These are phyloP conservation scores for Thermomyces lanuginosus DNA, from an alignment of 2,329 filamentous ascomycete genomes.

Conservation along the genomic window DNA sequence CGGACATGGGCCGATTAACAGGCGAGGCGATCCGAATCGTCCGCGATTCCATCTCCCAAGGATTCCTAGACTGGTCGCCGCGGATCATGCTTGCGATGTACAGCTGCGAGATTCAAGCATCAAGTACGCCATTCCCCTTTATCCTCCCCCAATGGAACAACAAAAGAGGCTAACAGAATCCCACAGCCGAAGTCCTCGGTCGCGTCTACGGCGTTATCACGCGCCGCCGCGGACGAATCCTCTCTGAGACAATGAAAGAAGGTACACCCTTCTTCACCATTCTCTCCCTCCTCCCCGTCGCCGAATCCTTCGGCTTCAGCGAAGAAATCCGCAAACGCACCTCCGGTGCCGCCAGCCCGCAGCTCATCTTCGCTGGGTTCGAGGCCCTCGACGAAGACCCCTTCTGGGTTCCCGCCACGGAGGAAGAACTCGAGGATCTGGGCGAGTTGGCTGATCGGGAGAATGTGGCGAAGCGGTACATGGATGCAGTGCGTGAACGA, in stretches of 20 bases:
- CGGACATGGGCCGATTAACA: slow-evolving; percentile 60
- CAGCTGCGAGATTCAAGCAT: slow-evolving; percentile 90
- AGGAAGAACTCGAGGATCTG: slow-evolving; percentile 90
- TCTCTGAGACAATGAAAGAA: slow-evolving; percentile 82
- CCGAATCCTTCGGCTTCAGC: slow-evolving; percentile 86
- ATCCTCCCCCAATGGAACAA: neutral
- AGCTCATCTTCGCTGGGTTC: slow-evolving; percentile 84
- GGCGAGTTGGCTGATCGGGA: slow-evolving; percentile 86
- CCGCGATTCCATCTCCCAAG: slow-evolving; percentile 64
- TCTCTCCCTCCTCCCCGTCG: slow-evolving; percentile 70
- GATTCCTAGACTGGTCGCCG: slow-evolving; percentile 89
- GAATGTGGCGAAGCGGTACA: slow-evolving; percentile 91
- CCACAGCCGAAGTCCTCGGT: slow-evolving; percentile 69
- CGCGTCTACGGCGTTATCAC: slow-evolving; percentile 97
- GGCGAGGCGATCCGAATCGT: slow-evolving; percentile 86
- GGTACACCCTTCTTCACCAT: slow-evolving; percentile 96
- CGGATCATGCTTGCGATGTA: slow-evolving; percentile 97
- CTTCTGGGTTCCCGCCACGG: slow-evolving; percentile 92
- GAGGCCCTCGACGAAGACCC: slow-evolving; percentile 90
- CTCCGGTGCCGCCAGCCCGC: slow-evolving; percentile 75
- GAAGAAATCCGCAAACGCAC: slow-evolving; percentile 95
- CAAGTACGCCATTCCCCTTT: slow-evolving; percentile 46
- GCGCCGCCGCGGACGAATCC: slow-evolving; percentile 71
- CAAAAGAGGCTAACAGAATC: slow-evolving; percentile 1
- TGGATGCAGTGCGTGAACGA: slow-evolving; percentile 69